Conservation (phyloP, 164 flowering plant genomes). For the Vitis vinifera region DNA sequence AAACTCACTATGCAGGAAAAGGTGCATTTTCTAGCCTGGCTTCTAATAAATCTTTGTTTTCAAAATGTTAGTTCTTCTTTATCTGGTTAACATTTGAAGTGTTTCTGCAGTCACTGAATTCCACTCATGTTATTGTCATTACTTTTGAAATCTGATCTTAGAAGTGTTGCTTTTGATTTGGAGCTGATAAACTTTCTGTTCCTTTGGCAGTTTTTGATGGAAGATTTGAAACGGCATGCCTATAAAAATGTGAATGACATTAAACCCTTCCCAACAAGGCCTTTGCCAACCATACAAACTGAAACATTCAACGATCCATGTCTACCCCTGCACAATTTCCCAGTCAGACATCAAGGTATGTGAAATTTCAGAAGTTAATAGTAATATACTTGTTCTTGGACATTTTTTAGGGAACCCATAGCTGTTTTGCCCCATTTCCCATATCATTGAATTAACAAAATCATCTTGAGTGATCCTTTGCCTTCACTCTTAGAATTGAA, state of each 20-base stretch:
- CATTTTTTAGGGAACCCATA: background rate
- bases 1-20: slow-evolving; percentile 26
- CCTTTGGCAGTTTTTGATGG: slow-evolving; percentile 46
- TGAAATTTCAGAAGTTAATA: background rate
- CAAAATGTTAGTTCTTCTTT: too few relatives aligned
- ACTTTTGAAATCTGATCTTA: background rate
- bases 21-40: slow-evolving; percentile 33
- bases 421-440: too few relatives aligned
- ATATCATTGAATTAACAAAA: too few relatives aligned
- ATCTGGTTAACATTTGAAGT: too few relatives aligned
- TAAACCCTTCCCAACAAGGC: slow-evolving; percentile 22
- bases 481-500: too few relatives aligned
- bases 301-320: slow-evolving; percentile 17
- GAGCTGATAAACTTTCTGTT: background rate
- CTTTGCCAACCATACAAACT: slow-evolving; percentile 18
- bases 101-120: too few relatives aligned
- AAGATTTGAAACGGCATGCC: slow-evolving; percentile 44
- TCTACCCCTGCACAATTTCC: slow-evolving; percentile 16
- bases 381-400: background rate
- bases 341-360: slow-evolving; percentile 36
- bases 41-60: too few relatives aligned
- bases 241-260: slow-evolving; percentile 37
- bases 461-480: too few relatives aligned
- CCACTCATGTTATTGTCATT: too few relatives aligned
- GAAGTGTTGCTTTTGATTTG: background rate